Conservation (phyloP, 352 stramenopile genomes). For the Phytophthora quininea region DNA sequence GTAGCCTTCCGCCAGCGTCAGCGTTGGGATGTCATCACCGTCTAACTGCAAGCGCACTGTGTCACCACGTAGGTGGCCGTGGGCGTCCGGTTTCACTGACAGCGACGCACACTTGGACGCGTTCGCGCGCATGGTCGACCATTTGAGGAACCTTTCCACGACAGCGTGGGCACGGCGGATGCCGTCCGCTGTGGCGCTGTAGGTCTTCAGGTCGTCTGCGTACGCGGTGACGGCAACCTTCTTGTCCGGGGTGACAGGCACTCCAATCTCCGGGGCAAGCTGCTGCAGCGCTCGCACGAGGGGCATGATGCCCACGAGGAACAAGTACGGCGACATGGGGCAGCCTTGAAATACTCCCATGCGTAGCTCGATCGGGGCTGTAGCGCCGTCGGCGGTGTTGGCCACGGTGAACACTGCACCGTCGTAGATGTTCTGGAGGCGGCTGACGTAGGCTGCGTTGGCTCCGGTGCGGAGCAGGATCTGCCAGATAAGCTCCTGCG, state of each 20-base stretch:
- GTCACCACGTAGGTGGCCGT: slow-evolving; percentile 12
- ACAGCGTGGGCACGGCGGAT: neutral
- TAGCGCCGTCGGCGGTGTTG: slow-evolving; percentile 17
- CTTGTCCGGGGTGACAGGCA: neutral
- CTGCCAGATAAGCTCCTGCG: slow-evolving; percentile 16
- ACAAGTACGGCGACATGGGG: slow-evolving; percentile 15
- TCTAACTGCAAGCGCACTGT: neutral
- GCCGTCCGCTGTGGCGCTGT: neutral
- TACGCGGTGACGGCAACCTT: neutral
- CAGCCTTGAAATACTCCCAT: slow-evolving; percentile 20
- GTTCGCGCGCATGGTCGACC: slow-evolving; percentile 4
- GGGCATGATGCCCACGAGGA: slow-evolving; percentile 8
- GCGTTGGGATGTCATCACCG: slow-evolving; percentile 1
- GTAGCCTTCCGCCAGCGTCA: slow-evolving; percentile 9
- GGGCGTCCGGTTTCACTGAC: neutral
- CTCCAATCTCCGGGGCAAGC: neutral
- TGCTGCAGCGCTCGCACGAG: slow-evolving; percentile 3
- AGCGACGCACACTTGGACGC: slow-evolving; percentile 4
- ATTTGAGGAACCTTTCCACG: slow-evolving; percentile 1
- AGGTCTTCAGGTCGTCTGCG: slow-evolving; percentile 2
- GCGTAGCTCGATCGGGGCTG: slow-evolving; percentile 11
- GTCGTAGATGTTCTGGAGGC: slow-evolving; percentile 2
- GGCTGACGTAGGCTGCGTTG: neutral
- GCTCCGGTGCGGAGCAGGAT: slow-evolving; percentile 14
- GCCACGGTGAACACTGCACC: slow-evolving; percentile 11